Evolutionary conservation across 2,329 filamentous ascomycete species (phyloP), one percentile per base, ranked within the genome.

Genomic region (Colletotrichum lentis): DNA sequence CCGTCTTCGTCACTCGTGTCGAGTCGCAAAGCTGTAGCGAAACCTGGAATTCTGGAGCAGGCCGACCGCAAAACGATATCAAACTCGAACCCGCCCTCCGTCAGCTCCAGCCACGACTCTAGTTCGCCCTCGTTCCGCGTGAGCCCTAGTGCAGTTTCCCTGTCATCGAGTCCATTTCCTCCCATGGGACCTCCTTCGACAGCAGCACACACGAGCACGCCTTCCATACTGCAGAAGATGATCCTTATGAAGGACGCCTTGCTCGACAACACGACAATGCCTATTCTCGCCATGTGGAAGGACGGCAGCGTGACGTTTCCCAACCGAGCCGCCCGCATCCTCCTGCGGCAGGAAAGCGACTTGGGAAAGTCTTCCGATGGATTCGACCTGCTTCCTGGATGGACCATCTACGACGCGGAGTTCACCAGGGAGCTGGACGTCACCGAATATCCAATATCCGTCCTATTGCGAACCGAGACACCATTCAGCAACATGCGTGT

Each of bases 281-380:
- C 92, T 0, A 90, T 93, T 24, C 81, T 94, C 52, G 90, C 90
- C 27, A 91, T 94, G 88, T 94, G 92, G 92, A 91, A 90, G 74
- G 92, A 95, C 71, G 88, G 90, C 61, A 90, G 87, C 55, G 88
- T 93, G 54, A 89, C 87, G 0, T 88, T 93, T 50, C 89, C 91
- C 4, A 95, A 95, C 73, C 86, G 85, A 72, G 90, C 90, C 4
- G 86, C 86, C 14, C 80, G 85, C 14, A 76, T 79, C 4, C 76
- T 90, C n/a, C 82, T 88, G 67, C 74, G 80, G 27, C 76, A 78
- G 11, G 76, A 80, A 16, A 77, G 78, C 3, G 80, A 82, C 43
- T 73, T 81, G 2, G 78, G 81, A 7, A 75, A 76, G 0, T 76
- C 77, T 2, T 75, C 76, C 3, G 82, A 86, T 44, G 85, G 84